These are phyloP conservation scores for Zymoseptoria brevis DNA, from an alignment of 2,329 filamentous ascomycete genomes.

Conservation along the genomic window DNA sequence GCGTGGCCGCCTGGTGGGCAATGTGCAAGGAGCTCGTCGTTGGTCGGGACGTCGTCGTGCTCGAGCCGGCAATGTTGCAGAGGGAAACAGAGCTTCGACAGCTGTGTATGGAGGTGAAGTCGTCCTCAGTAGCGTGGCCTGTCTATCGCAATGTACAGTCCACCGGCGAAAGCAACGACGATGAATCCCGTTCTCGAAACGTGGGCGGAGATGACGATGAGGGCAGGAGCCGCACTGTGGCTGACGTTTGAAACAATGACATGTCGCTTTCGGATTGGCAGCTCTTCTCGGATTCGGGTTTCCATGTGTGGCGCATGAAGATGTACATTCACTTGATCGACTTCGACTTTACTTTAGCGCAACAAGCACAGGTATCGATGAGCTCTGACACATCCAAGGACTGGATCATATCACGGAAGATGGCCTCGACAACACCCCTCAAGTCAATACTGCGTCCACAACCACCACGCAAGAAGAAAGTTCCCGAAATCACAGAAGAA, in stretches of 20 bases:
- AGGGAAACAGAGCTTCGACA: background rate
- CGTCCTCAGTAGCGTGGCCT: background rate
- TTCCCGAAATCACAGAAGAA: constrained; percentile 15
- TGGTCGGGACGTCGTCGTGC: background rate
- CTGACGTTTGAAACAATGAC: background rate
- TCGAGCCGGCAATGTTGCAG: background rate
- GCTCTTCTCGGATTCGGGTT: background rate
- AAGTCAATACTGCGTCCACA: constrained; percentile 43
- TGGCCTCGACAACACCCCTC: constrained; percentile 28
- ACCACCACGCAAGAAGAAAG: constrained; percentile 21
- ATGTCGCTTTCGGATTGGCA: background rate
- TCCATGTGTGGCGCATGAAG: background rate
- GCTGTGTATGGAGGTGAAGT: background rate
- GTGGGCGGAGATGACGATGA: background rate
- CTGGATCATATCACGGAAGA: constrained; percentile 3
- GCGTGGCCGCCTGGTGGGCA: constrained; percentile 6
- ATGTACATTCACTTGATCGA: background rate
- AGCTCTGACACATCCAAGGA: background rate
- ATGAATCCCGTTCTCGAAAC: background rate
- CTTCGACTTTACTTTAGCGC: background rate
- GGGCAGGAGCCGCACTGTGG: background rate
- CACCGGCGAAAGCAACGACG: background rate
- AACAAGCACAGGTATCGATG: background rate
- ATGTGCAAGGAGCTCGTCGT: constrained; percentile 1
- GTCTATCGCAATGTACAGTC: background rate